Evolutionary conservation across 2,329 filamentous ascomycete genomes (phyloP).

Genomic region (Scorias spongiosa): DNA sequence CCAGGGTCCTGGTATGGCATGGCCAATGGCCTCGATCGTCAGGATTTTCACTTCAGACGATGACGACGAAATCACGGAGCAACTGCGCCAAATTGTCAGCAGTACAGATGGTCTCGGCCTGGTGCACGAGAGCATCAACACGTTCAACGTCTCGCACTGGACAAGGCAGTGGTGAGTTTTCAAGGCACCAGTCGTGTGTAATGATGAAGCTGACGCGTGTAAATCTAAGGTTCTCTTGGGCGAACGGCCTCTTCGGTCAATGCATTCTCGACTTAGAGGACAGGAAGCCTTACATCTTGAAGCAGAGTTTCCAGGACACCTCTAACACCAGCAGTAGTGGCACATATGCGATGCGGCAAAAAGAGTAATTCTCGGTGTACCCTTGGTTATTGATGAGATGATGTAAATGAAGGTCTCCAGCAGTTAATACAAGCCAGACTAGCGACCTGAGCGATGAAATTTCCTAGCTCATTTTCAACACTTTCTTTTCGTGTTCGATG

Average conservation of each 20-base stretch:
- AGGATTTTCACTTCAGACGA: conserved; percentile 34
- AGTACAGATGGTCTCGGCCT: conserved; percentile 34
- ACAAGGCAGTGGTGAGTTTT: conserved; percentile 32
- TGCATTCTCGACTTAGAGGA: conserved; percentile 32
- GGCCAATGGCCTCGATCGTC: conserved; percentile 38
- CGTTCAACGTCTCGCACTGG: conserved; percentile 30
- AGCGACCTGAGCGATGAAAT: too few species aligned
- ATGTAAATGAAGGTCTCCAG: too few species aligned
- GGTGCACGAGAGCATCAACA: conserved; percentile 38
- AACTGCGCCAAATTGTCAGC: conserved; percentile 30
- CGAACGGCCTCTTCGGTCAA: conserved; percentile 36
- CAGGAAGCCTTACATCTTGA: conserved; percentile 28
- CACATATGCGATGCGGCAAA: too few species aligned
- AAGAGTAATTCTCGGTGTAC: too few species aligned
- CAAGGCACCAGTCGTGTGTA: neutral
- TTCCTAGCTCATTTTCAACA: too few species aligned
- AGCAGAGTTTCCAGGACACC: conserved; percentile 26
- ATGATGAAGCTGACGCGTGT: conserved; percentile 1
- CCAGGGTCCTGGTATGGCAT: conserved; percentile 29
- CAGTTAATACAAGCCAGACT: too few species aligned
- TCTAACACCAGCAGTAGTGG: neutral
- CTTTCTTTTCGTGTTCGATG: too few species aligned
- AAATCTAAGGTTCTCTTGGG: conserved; percentile 31
- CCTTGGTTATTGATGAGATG: too few species aligned
- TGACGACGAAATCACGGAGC: conserved; percentile 30